These are phyloP conservation scores for Nemania sp. DNA, from an alignment of 2,329 filamentous ascomycete genomes.

Conservation along the genomic window DNA sequence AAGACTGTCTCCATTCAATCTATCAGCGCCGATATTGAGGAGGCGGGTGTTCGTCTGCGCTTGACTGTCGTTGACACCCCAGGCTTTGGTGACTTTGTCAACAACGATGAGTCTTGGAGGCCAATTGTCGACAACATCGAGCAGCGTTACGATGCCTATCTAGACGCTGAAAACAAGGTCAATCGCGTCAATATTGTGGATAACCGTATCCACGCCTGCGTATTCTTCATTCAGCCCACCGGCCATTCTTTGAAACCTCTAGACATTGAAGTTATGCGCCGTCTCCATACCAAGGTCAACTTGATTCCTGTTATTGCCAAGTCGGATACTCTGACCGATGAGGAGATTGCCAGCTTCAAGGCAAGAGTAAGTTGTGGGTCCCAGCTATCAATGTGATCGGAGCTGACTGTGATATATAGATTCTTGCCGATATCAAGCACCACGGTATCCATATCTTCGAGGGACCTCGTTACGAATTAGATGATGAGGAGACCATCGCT, in stretches of 20 bases:
- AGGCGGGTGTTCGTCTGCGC: slow-evolving; percentile 94
- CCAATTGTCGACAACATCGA: slow-evolving; percentile 99
- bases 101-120: slow-evolving; percentile 99
- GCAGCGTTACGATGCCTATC: slow-evolving; percentile 96
- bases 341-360: slow-evolving; percentile 95
- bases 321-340: slow-evolving; percentile 95
- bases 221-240: slow-evolving; percentile 99
- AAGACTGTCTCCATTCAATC: slow-evolving; percentile 97
- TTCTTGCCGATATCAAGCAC: slow-evolving; percentile 93
- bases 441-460: slow-evolving; percentile 99
- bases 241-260: slow-evolving; percentile 98
- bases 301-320: slow-evolving; percentile 99
- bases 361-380: slow-evolving; percentile 72
- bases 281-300: slow-evolving; percentile 99
- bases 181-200: slow-evolving; percentile 99
- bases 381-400: neutral
- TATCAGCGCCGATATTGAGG: slow-evolving; percentile 95
- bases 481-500: slow-evolving; percentile 98
- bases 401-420: slow-evolving; percentile 58
- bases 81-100: slow-evolving; percentile 98
- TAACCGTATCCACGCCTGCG: slow-evolving; percentile 97
- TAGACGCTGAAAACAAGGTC: slow-evolving; percentile 99
- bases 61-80: slow-evolving; percentile 97
- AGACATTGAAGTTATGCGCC: slow-evolving; percentile 99
- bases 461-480: slow-evolving; percentile 95